Conservation (phyloP, 176 grass and related monocot genomes). For the Paspalum vaginatum region DNA sequence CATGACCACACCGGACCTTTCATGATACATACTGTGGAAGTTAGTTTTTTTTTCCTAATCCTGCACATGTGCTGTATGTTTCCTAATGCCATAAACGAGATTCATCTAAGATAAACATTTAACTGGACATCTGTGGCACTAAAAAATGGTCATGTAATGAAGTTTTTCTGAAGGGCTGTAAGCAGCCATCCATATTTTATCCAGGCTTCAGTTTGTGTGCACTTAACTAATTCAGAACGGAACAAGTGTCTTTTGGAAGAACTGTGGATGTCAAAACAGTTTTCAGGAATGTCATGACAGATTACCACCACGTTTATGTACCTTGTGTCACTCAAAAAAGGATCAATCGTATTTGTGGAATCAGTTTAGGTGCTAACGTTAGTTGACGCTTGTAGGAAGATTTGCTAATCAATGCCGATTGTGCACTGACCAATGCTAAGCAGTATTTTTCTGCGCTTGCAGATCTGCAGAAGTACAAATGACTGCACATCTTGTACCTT, state of each 20-base stretch:
- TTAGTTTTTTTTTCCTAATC: constrained; percentile 19
- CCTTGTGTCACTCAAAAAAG: constrained; percentile 5
- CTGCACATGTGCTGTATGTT: background rate
- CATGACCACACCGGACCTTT: background rate
- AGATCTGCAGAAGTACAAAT: background rate
- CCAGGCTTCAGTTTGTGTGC: background rate
- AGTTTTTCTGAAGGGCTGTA: constrained; percentile 22
- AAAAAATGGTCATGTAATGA: constrained; percentile 7
- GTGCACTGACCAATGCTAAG: background rate
- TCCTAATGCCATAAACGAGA: background rate
- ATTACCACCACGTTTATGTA: constrained; percentile 2
- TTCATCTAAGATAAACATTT: background rate
- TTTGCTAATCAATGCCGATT: background rate
- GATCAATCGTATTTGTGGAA: background rate
- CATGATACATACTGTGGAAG: background rate
- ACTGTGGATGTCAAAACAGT: background rate
- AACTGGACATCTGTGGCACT: background rate
- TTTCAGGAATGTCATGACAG: background rate
- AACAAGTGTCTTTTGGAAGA: background rate
- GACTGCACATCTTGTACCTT: background rate
- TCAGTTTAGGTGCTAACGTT: background rate
- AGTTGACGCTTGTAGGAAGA: background rate
- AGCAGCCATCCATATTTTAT: constrained; percentile 2
- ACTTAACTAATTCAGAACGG: constrained; percentile 6
- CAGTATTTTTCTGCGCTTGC: background rate